Percentiles rank a stretch among this genome's conserved stretches.
Evolutionary conservation across 768 basidiomycete species (phyloP).

Genomic region (Auriscalpium microsporum): DNA sequence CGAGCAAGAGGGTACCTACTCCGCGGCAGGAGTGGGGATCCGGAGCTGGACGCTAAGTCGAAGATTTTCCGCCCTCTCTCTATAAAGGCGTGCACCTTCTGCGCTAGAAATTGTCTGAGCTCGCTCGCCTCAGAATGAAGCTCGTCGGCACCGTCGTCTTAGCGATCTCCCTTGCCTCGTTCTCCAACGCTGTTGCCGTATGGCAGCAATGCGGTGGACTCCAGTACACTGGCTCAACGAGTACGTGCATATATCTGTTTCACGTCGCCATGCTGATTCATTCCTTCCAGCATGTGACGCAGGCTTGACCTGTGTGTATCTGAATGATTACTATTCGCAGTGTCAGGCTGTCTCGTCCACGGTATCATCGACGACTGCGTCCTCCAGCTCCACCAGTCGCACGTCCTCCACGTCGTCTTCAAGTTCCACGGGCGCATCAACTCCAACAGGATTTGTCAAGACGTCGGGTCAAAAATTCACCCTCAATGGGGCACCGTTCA

Average conservation of each 20-base stretch:
- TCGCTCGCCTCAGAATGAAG: neutral
- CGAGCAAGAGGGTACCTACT: no score
- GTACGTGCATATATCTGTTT: neutral
- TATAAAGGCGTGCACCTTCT: no score
- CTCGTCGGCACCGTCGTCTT: slow-evolving; percentile 12
- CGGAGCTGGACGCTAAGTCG: no score
- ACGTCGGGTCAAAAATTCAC: slow-evolving; percentile 44
- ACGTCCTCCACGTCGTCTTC: neutral
- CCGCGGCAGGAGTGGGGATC: no score
- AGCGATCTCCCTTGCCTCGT: slow-evolving; percentile 17
- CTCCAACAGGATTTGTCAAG: slow-evolving; percentile 31
- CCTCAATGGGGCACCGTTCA: slow-evolving; percentile 40
- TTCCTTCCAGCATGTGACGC: slow-evolving; percentile 27
- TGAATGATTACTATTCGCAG: slow-evolving; percentile 37
- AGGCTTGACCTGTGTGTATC: slow-evolving; percentile 28
- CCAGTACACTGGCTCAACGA: neutral
- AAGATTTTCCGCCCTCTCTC: no score
- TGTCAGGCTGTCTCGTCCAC: slow-evolving; percentile 23
- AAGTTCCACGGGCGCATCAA: slow-evolving; percentile 10
- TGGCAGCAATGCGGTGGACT: slow-evolving; percentile 26
- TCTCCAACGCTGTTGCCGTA: slow-evolving; percentile 10
- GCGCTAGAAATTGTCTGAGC: no score
- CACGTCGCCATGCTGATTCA: neutral
- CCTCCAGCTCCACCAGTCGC: slow-evolving; percentile 5
- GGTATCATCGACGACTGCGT: neutral